These are phyloP conservation scores for Catenaria anguillulae DNA, from an alignment of 371 early-diverging fungal species.

Conservation along the genomic window DNA sequence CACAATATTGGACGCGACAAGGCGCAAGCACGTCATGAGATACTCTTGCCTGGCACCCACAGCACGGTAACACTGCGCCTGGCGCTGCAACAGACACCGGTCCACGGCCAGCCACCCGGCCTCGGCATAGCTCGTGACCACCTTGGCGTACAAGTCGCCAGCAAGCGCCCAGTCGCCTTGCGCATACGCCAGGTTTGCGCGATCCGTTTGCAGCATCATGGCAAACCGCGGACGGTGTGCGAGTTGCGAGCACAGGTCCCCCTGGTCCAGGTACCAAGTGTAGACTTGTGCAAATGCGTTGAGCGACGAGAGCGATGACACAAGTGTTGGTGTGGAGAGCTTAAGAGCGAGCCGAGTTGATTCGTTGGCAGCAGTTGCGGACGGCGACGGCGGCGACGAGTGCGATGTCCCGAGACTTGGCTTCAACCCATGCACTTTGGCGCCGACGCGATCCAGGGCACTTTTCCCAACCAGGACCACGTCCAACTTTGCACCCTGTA, in stretches of 20 bases:
- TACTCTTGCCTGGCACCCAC: conserved; percentile 37
- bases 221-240: background rate
- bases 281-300: background rate
- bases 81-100: conserved; percentile 48
- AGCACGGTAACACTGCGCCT: conserved; percentile 46
- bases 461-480: conserved; percentile 51
- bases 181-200: conserved; percentile 1
- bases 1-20: background rate
- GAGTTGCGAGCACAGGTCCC: background rate
- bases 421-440: background rate
- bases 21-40: conserved; percentile 12
- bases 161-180: conserved; percentile 47
- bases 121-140: conserved; percentile 45
- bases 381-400: no score
- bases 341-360: background rate
- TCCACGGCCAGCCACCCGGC: conserved; percentile 57
- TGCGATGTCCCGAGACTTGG: no score
- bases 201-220: background rate
- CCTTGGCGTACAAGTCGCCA: conserved; percentile 43
- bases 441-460: conserved; percentile 34
- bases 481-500: conserved; percentile 58
- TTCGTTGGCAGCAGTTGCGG: no score
- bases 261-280: background rate
- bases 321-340: background rate
- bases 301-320: background rate